Conservation (phyloP, 2,329 filamentous ascomycete species). For the Phyllosticta capitalensis region DNA sequence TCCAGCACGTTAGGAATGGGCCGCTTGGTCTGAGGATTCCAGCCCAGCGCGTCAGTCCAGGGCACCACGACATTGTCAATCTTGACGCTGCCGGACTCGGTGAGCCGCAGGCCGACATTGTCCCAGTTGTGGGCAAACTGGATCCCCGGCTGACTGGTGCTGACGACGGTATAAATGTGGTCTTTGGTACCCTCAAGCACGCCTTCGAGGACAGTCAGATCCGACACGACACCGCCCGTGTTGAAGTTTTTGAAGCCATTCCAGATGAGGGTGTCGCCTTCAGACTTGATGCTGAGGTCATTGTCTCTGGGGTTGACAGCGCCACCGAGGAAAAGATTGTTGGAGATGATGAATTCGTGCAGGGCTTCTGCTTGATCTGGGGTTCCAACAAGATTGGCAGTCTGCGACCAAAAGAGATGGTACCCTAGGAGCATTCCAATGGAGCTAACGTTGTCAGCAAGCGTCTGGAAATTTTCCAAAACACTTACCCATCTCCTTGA, state of each 20-base stretch:
- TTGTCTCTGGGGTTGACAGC: slow-evolving; percentile 56
- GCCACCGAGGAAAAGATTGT: slow-evolving; percentile 58
- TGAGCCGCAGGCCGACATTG: slow-evolving; percentile 53
- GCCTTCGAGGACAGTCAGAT: slow-evolving; percentile 57
- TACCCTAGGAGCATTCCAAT: slow-evolving; percentile 58
- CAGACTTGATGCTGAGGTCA: slow-evolving; percentile 47
- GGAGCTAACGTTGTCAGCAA: slow-evolving; percentile 25
- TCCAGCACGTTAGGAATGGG: slow-evolving; percentile 42
- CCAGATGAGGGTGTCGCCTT: slow-evolving; percentile 49
- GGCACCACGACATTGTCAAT: slow-evolving; percentile 48
- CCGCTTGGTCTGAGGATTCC: slow-evolving; percentile 42
- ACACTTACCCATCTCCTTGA: slow-evolving; percentile 48
- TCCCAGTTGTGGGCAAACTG: slow-evolving; percentile 53
- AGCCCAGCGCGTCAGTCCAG: slow-evolving; percentile 55
- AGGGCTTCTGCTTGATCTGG: slow-evolving; percentile 49
- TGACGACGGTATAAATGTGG: slow-evolving; percentile 54
- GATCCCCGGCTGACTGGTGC: slow-evolving; percentile 49
- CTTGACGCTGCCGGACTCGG: slow-evolving; percentile 53
- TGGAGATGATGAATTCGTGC: slow-evolving; percentile 48
- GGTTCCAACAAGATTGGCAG: slow-evolving; percentile 51
- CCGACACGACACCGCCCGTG: slow-evolving; percentile 57
- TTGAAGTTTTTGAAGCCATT: slow-evolving; percentile 58
- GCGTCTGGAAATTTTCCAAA: background rate
- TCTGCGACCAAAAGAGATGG: slow-evolving; percentile 55
- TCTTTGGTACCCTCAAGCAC: slow-evolving; percentile 48